Evolutionary conservation across 2,329 filamentous ascomycete genomes (phyloP), one percentile per base, ranked within the genome.

Genomic region (Neonectria magnoliae): DNA sequence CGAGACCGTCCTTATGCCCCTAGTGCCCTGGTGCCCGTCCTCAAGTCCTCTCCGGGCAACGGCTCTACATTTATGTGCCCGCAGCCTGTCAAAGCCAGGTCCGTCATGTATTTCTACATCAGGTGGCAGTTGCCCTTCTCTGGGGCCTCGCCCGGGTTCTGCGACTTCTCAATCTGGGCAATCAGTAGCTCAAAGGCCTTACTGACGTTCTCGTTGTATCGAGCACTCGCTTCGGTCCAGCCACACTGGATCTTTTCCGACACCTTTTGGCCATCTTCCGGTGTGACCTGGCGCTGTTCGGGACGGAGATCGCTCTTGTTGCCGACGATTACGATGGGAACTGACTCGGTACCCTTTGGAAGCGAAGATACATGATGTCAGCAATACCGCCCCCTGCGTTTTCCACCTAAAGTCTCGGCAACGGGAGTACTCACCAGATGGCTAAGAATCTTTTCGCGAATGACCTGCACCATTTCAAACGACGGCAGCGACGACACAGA

Each of bases 381-480:
- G 55, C 29, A n/a, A 42, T 8, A 31, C 27, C 14, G 36, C 25
- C 10, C 52, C 16, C 20, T 42, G n/a, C 22, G 16, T 9, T 3
- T 18, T 25, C 2, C 4, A 33, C 18, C 16, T 18, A 33, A 4
- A 20, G 16, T 20, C 44, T 47, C 44, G 25, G 22, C 10, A 5
- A 22, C 1, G 6, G 27, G 25, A 16, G 48, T 42, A 41, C 57
- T 77, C 83, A 97, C 95, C 69, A 98, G 83, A 78, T 98, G 95
- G 79, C 97, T 97, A 63, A 99, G 84, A 68, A 99, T 98, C 86
- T 98, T 99, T 79, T 98, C 95, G 27, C 94, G 87, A 71, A 99
- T 97, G 65, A 98, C 93, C 75, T 93, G 90, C 55, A 97, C 91
- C 95, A 98, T 99, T 79, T 99, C 96, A 76, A 98, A 98, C 10